Percentiles rank a stretch among this genome's conserved stretches.
phyloP scores from a whole-genome alignment of 805 yeast genomes.

The Monosporozyma servazzii region DNA sequence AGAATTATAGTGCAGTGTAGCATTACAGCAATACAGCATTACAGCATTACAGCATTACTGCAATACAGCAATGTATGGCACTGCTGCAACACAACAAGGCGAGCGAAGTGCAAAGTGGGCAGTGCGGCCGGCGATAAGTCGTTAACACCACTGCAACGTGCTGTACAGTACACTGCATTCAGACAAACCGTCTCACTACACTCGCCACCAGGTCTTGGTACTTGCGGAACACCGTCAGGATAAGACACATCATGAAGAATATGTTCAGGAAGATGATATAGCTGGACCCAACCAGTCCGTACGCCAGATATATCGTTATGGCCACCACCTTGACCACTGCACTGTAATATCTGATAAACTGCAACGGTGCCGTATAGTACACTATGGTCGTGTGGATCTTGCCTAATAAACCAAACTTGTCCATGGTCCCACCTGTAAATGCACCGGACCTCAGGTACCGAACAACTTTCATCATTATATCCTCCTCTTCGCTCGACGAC shows the following conservation, averaged over 20 bases:
- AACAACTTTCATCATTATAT: conserved; percentile 21
- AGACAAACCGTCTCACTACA: neutral
- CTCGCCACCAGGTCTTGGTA: conserved; percentile 8
- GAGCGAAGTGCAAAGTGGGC: too few species aligned
- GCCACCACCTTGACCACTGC: conserved; percentile 16
- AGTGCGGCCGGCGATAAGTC: neutral
- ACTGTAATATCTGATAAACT: conserved; percentile 8
- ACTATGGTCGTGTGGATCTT: conserved; percentile 28
- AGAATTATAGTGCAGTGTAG: too few species aligned
- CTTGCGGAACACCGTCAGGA: conserved; percentile 20
- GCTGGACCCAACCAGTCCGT: conserved; percentile 25
- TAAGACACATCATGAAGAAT: conserved; percentile 26
- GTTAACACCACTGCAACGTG: too few species aligned
- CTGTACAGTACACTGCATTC: too few species aligned
- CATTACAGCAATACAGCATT: too few species aligned
- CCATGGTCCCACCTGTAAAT: too few species aligned
- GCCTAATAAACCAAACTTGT: conserved; percentile 22
- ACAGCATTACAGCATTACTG: too few species aligned
- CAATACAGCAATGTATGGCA: too few species aligned
- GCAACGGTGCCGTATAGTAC: conserved; percentile 13
- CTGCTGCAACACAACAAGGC: too few species aligned
- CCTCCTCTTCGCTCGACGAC: too few species aligned
- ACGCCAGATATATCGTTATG: conserved; percentile 14
- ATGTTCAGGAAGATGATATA: conserved; percentile 24
- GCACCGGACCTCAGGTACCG: too few species aligned